These are phyloP conservation scores for Hypholoma sublateritium DNA, from an alignment of 768 basidiomycete species.

Conservation along the genomic window DNA sequence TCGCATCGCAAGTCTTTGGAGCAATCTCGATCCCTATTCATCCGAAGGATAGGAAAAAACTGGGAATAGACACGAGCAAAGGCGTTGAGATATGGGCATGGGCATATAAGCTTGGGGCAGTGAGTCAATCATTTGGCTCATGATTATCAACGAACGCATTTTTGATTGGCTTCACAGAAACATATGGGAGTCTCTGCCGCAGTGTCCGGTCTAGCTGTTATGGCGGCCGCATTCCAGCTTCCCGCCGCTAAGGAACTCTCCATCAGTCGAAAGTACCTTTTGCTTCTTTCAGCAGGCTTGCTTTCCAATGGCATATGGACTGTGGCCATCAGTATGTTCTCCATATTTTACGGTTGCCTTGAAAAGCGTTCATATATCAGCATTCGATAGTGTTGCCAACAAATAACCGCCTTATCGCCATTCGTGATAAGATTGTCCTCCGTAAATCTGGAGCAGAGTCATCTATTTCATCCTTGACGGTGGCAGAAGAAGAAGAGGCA, in stretches of 20 bases:
- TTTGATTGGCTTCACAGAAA: background rate
- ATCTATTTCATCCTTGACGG: background rate
- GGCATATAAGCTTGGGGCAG: slow-evolving; percentile 9
- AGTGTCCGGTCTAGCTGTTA: background rate
- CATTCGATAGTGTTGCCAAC: slow-evolving; percentile 7
- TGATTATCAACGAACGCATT: background rate
- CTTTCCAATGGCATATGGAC: background rate
- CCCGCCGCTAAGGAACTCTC: background rate
- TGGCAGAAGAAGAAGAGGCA: slow-evolving; percentile 5
- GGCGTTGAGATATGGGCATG: slow-evolving; percentile 10
- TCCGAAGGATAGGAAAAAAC: slow-evolving; percentile 2
- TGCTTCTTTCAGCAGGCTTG: background rate
- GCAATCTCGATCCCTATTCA: background rate
- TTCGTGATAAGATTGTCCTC: background rate
- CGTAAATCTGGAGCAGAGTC: background rate
- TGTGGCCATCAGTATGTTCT: slow-evolving; percentile 1
- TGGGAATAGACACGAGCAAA: slow-evolving; percentile 1
- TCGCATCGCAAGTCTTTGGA: slow-evolving; percentile 1
- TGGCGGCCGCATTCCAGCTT: slow-evolving; percentile 2
- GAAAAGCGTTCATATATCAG: background rate
- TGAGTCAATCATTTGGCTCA: background rate
- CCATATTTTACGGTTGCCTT: background rate
- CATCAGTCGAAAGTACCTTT: slow-evolving; percentile 1
- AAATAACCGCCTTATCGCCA: slow-evolving; percentile 8
- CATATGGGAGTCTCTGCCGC: background rate